Evolutionary conservation across 495 filamentous ascomycete genomes (phyloP), one percentile per base, ranked within the genome.

Genomic region (Podospora appendiculata): DNA sequence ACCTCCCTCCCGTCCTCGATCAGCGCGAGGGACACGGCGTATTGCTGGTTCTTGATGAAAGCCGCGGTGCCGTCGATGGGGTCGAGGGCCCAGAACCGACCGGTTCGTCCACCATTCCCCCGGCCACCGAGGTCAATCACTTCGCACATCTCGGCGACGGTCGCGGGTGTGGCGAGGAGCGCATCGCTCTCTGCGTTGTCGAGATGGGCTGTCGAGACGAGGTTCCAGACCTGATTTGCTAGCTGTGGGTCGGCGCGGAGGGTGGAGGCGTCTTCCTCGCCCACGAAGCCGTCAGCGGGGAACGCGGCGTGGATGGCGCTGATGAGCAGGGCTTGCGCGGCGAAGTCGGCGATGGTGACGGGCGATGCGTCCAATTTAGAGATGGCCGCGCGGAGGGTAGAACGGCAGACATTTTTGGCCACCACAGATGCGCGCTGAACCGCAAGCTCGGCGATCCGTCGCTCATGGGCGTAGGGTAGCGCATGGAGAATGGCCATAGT

Each of bases 1-100:
- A 71, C 70, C 55, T 83, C 78, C 35, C 56, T 17, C 0, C 80
- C 79, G 18, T 77, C 68, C 43, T 77, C 73, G 2, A 83, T 56
- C 38, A 85, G 62, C 5, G 73, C 71, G 10, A 83, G 63, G 46
- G 72, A 76, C 1, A 85, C 76, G 2, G 74, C 80, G 49, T 83
- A 85, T 57, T 85, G 81, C 58, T 77, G 72, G 8, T 72, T 73
- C 35, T 64, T 62, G 47, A 85, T 71, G 52, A 79, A 85, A 6
- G 75, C 74, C 3, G 72, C 74, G 4, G 81, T 85, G 33, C 81
- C 81, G 48, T 85, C 81, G 11, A 85, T 76, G 1, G 81, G 81
- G 58, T 85, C 81, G 17, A 85, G 60, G 8, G 76, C 73, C 81
- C 81, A 85, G 16, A 75, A 65, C n/a, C 77, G 65, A 1, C 67